Conservation (phyloP, 2,329 filamentous ascomycete genomes). For the Aspergillus oerlinghausenensis region DNA sequence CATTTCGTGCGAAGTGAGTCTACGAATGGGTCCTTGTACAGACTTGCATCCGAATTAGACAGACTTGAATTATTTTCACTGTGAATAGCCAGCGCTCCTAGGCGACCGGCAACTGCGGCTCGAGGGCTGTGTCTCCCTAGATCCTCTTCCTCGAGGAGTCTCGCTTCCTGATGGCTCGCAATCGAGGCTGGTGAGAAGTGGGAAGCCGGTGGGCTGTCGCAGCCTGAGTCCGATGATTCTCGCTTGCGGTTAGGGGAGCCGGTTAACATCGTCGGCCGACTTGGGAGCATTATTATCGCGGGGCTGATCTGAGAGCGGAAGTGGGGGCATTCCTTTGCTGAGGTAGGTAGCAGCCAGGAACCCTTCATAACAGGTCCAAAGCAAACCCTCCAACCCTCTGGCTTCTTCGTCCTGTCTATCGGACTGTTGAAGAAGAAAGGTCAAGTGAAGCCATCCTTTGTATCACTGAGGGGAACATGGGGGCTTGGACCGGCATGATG, state of each 20-base stretch:
- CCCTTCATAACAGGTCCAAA: background rate
- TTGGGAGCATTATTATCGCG: slow-evolving; percentile 31
- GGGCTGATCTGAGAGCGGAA: slow-evolving; percentile 19
- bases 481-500: slow-evolving; percentile 9
- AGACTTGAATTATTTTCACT: slow-evolving; percentile 23
- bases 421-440: background rate
- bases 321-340: slow-evolving; percentile 19
- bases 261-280: slow-evolving; percentile 18
- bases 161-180: slow-evolving; percentile 27
- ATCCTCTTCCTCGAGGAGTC: slow-evolving; percentile 29
- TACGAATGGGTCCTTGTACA: slow-evolving; percentile 6
- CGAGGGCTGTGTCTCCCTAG: slow-evolving; percentile 35
- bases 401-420: slow-evolving; percentile 3
- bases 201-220: slow-evolving; percentile 27
- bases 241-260: slow-evolving; percentile 34
- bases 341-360: slow-evolving; percentile 2
- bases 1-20: slow-evolving; percentile 11
- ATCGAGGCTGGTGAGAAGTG: slow-evolving; percentile 30
- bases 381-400: background rate
- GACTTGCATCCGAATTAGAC: slow-evolving; percentile 10
- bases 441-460: slow-evolving; percentile 10
- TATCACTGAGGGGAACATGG: slow-evolving; percentile 4
- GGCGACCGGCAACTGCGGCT: slow-evolving; percentile 35
- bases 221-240: slow-evolving; percentile 27
- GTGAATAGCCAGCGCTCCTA: slow-evolving; percentile 38